Evolutionary conservation across 1,284 basidiomycete genomes (phyloP).

Genomic region (Cryptococcus sp.): DNA sequence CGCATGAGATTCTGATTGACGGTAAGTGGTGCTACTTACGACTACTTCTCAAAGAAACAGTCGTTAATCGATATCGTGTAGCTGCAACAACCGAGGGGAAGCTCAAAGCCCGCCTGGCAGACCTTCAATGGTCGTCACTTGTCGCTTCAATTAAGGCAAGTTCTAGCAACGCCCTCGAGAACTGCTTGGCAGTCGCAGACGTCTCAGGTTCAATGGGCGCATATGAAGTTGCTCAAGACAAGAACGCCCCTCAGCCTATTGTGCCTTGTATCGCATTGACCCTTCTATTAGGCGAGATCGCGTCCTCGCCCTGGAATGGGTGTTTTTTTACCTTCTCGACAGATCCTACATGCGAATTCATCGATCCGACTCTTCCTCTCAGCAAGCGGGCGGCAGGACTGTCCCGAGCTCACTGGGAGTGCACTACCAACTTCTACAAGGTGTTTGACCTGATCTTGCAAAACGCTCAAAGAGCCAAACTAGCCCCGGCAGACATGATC

Average conservation of each 20-base stretch:
- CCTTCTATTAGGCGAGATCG: constrained; percentile 64
- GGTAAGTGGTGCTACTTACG: constrained; percentile 10
- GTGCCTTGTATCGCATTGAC: constrained; percentile 65
- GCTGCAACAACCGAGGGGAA: too few species aligned
- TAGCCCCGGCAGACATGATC: constrained; percentile 69
- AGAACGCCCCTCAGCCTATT: constrained; percentile 55
- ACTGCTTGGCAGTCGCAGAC: constrained; percentile 68
- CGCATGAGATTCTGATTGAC: constrained; percentile 32
- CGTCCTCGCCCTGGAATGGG: constrained; percentile 64
- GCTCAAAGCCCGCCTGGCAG: constrained; percentile 54
- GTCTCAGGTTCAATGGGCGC: constrained; percentile 69
- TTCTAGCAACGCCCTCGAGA: constrained; percentile 58
- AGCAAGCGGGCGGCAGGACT: constrained; percentile 54
- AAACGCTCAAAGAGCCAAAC: constrained; percentile 59
- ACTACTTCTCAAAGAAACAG: too few species aligned
- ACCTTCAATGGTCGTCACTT: constrained; percentile 67
- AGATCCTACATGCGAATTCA: constrained; percentile 57
- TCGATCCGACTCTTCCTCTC: constrained; percentile 55
- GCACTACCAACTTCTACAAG: constrained; percentile 60
- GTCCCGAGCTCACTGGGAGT: constrained; percentile 55
- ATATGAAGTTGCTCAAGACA: constrained; percentile 40
- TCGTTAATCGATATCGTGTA: too few species aligned
- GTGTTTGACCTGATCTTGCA: constrained; percentile 56
- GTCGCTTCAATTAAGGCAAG: constrained; percentile 59
- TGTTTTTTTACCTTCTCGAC: constrained; percentile 68